phyloP scores from a whole-genome alignment of 2,329 filamentous ascomycete species.

The Mycocentrospora acerina region DNA sequence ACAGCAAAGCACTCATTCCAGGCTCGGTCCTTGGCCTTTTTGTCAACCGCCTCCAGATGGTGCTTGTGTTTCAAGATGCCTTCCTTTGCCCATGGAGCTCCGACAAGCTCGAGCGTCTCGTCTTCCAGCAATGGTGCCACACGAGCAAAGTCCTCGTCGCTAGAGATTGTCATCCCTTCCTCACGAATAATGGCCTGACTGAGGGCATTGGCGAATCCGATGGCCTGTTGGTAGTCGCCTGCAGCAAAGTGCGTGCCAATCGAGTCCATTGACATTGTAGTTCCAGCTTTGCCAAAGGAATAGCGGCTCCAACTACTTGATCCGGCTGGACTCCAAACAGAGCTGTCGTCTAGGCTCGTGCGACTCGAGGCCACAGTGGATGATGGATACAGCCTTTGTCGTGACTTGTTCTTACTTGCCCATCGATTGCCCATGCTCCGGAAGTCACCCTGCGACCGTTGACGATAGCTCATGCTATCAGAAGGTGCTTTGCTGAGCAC shows the following conservation, averaged over 20 bases:
- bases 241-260: conserved; percentile 74
- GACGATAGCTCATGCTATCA: conserved; percentile 72
- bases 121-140: conserved; percentile 77
- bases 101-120: conserved; percentile 85
- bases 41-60: conserved; percentile 86
- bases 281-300: conserved; percentile 86
- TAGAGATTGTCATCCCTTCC: conserved; percentile 62
- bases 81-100: conserved; percentile 98
- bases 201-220: conserved; percentile 94
- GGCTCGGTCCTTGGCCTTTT: conserved; percentile 88
- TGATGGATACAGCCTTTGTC: conserved; percentile 71
- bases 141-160: conserved; percentile 60
- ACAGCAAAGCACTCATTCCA: conserved; percentile 97
- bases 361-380: conserved; percentile 87
- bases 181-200: conserved; percentile 97
- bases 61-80: conserved; percentile 96
- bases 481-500: conserved; percentile 92
- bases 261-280: conserved; percentile 89
- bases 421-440: conserved; percentile 68
- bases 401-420: conserved; percentile 82
- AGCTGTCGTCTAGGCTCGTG: conserved; percentile 91
- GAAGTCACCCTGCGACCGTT: conserved; percentile 66
- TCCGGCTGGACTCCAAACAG: conserved; percentile 85
- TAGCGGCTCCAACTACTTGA: conserved; percentile 97
- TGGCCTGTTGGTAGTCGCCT: conserved; percentile 89